Base-by-base conservation (phyloP, 192 early-diverging fungal species). In the Dimargaris xerosporica region DNA sequence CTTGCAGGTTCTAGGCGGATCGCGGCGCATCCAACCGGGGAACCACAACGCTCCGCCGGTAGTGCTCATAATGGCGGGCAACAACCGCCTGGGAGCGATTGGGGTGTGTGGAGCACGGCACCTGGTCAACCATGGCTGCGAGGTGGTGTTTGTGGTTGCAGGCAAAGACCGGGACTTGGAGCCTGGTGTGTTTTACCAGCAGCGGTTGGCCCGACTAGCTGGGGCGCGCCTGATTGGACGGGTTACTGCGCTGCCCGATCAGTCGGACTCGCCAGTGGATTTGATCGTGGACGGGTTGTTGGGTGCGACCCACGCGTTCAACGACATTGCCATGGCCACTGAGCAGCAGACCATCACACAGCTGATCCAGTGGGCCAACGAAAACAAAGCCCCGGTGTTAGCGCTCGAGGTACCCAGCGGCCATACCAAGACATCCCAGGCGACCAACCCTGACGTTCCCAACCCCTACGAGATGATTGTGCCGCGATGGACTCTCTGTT, bases 401-500 rank as follows among this genome's bases (percentile, higher is more conserved):
- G 79, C 80, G 62, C 59, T 90, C n/a, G 85, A 87, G 61, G 70
- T 85, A 54, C 84, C 88, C 3, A 84, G 81, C 67, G 86, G 86
- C 16, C 45, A 44, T 12, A 26, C 21, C n/a, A 56, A 39, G 17
- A 19, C 19, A 34, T 28, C 54, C 0, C 54, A 19, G 17, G 31
- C 47, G 12, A 39, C 61, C 25, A 17, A 41, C 26, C 42, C 30
- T 28, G 61, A 44, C 41, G 21, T 23, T 16, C 17, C 61, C 21
- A 17, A 19, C 44, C n/a, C 41, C 23, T n/a, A 44, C 25, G 16
- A 44, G 10, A 41, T 45, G 10, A 62, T 62, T 45, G 61, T 44
- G 41, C 81, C 87, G 5, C 85, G 83, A 70, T 91, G 87, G 87
- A 89, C 87, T 1, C 66, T 91, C 1, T 82, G 87, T 41, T 71